phyloP scores from a whole-genome alignment of 2,329 filamentous ascomycete species.

The Seiridium cupressi region DNA sequence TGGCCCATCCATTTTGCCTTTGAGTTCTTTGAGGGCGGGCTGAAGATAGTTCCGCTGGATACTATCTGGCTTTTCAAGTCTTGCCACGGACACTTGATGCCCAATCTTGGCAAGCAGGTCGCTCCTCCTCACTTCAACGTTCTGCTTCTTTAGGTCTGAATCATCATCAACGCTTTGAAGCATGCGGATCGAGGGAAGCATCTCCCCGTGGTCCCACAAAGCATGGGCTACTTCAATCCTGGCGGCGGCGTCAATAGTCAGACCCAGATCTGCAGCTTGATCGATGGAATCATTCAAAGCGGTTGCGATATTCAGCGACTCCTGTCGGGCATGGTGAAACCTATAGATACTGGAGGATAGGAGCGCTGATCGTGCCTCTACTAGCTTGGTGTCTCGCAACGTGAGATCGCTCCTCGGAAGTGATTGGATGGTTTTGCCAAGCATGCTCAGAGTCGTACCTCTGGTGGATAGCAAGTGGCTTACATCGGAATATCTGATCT shows the following conservation, averaged over 20 bases:
- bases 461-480: conserved; percentile 79
- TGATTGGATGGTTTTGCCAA: conserved; percentile 69
- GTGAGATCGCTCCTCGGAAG: conserved; percentile 59
- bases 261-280: conserved; percentile 65
- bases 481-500: conserved; percentile 69
- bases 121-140: conserved; percentile 69
- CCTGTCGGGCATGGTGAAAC: conserved; percentile 78
- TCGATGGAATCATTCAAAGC: conserved; percentile 76
- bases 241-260: conserved; percentile 75
- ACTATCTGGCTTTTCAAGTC: conserved; percentile 84
- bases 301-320: conserved; percentile 82
- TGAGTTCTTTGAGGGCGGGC: conserved; percentile 80
- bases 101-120: conserved; percentile 85
- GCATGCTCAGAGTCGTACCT: conserved; percentile 76
- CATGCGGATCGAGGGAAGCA: conserved; percentile 84
- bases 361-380: conserved; percentile 76
- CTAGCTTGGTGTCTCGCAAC: conserved; percentile 61
- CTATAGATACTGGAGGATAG: conserved; percentile 73
- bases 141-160: conserved; percentile 63
- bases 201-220: conserved; percentile 92
- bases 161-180: conserved; percentile 70
- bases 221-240: conserved; percentile 84
- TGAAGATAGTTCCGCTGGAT: conserved; percentile 86
- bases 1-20: conserved; percentile 61
- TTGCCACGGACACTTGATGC: conserved; percentile 83